Evolutionary conservation across 2,329 filamentous ascomycete genomes (phyloP).

Genomic region (Penicillium sp.): DNA sequence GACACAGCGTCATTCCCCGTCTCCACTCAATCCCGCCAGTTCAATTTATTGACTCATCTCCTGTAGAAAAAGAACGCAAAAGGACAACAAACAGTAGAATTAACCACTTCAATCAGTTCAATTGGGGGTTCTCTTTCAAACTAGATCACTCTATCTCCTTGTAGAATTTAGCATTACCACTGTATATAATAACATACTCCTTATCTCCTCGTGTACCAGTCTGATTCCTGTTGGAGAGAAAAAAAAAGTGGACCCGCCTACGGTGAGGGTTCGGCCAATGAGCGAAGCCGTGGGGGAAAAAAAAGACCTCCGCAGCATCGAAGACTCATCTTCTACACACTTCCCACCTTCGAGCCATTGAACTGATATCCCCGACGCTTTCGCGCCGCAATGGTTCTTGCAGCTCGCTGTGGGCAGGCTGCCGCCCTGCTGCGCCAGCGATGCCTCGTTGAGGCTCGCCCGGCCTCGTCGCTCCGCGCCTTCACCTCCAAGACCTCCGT

Average conservation of each 20-base stretch:
- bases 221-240: constrained; percentile 8
- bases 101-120: no score
- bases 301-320: constrained; percentile 28
- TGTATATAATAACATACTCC: no score
- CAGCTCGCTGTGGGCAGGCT: constrained; percentile 50
- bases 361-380: constrained; percentile 22
- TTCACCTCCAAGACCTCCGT: constrained; percentile 42
- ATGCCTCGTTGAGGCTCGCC: constrained; percentile 43
- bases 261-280: constrained; percentile 29
- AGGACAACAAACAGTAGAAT: no score
- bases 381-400: constrained; percentile 50
- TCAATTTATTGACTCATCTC: neutral
- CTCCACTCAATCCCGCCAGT: neutral
- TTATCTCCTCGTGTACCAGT: no score
- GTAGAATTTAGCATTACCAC: no score
- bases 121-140: no score
- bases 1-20: no score
- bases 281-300: constrained; percentile 25
- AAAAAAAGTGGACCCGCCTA: constrained; percentile 24
- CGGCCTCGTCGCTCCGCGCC: constrained; percentile 41
- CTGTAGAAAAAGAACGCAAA: no score
- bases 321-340: constrained; percentile 26
- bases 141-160: no score
- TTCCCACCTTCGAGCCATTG: constrained; percentile 27
- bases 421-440: constrained; percentile 47